Percentiles rank a stretch among this genome's conserved stretches.
Conservation (phyloP, 2,329 filamentous ascomycete species). For the Fusarium poae region DNA sequence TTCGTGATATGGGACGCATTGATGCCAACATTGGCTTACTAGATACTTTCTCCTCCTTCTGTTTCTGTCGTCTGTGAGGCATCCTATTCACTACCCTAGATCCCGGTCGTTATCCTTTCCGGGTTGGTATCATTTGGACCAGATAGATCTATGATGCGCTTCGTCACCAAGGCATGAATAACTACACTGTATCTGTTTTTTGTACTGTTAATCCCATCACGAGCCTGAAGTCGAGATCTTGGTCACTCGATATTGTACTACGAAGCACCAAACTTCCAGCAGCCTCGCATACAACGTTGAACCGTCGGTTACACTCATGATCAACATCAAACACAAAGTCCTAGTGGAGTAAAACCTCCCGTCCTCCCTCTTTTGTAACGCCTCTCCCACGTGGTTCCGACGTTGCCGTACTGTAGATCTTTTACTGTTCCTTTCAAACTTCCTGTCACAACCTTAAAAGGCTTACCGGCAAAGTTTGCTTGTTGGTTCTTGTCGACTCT, state of each 20-base stretch:
- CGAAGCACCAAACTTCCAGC: conserved; percentile 10
- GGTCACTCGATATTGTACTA: conserved; percentile 12
- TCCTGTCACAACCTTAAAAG: conserved; percentile 25
- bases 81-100: conserved; percentile 22
- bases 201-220: not conserved
- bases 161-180: conserved; percentile 9
- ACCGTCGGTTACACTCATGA: conserved; percentile 13
- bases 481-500: not conserved
- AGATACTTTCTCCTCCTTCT: conserved; percentile 20
- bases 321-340: conserved; percentile 33
- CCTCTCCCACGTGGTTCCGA: conserved; percentile 40
- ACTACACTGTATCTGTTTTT: not conserved
- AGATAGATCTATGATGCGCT: not conserved
- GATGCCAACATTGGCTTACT: conserved; percentile 2
- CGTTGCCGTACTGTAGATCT: conserved; percentile 28
- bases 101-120: conserved; percentile 22
- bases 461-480: not conserved
- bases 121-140: conserved; percentile 20
- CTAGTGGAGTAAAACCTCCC: conserved; percentile 29
- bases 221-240: conserved; percentile 2
- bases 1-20: conserved; percentile 12
- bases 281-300: not conserved
- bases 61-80: conserved; percentile 28
- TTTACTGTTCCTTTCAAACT: conserved; percentile 13
- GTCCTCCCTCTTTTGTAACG: conserved; percentile 15